phyloP scores from a whole-genome alignment of 129 eudicot genomes.

The Lactuca sativa region DNA sequence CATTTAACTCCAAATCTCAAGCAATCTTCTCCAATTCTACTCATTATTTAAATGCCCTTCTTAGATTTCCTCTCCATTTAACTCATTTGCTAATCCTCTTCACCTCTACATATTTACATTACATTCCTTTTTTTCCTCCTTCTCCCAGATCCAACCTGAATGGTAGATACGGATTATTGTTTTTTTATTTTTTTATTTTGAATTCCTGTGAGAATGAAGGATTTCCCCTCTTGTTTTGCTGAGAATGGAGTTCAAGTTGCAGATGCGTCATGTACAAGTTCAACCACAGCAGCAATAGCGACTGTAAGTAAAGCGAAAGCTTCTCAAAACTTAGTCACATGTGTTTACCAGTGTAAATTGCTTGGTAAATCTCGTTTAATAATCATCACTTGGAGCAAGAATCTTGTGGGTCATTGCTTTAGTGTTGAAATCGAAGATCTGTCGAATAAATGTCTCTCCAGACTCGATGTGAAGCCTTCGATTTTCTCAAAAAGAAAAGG shows the following conservation, averaged over 20 bases:
- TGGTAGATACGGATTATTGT: background rate
- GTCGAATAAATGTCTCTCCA: slow-evolving; percentile 50
- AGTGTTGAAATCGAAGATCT: slow-evolving; percentile 61
- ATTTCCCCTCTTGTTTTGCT: slow-evolving; percentile 88
- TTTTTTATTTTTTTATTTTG: too few species aligned
- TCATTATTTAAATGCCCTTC: slow-evolving; percentile 10
- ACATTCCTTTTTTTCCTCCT: background rate
- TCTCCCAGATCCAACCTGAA: background rate
- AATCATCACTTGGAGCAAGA: slow-evolving; percentile 66
- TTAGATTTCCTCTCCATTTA: slow-evolving; percentile 17
- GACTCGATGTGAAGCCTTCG: slow-evolving; percentile 73
- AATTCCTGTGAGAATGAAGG: slow-evolving; percentile 55
- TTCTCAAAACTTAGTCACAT: slow-evolving; percentile 62
- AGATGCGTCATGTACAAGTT: slow-evolving; percentile 76
- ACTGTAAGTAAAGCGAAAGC: slow-evolving; percentile 52
- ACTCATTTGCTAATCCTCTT: background rate
- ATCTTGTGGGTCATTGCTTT: slow-evolving; percentile 76
- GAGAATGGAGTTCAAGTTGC: slow-evolving; percentile 88
- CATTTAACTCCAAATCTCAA: slow-evolving; percentile 14
- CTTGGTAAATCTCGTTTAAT: slow-evolving; percentile 67
- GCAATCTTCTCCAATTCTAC: background rate
- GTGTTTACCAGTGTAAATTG: slow-evolving; percentile 60
- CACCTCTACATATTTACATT: background rate
- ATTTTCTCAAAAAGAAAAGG: slow-evolving; percentile 73
- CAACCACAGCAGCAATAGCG: background rate